Evolutionary conservation across 225 moss, liverwort and hornwort species (phyloP).

Genomic region (Rhytidiadelphus loreus): DNA sequence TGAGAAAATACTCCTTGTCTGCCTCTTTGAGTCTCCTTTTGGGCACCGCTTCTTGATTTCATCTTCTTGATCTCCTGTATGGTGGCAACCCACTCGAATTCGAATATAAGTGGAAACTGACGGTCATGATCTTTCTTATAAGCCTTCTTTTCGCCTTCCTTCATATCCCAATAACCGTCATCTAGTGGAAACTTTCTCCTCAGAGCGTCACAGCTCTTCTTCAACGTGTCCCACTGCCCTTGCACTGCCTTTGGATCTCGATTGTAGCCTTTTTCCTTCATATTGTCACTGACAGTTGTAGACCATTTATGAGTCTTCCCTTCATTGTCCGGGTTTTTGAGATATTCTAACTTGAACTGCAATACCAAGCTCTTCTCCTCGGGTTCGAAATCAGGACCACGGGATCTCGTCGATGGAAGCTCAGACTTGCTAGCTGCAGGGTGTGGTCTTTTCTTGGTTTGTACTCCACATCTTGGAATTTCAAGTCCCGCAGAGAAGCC

Average conservation of each 20-base stretch:
- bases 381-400: too few species aligned
- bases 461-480: neutral
- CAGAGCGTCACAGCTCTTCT: fast-evolving
- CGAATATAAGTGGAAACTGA: neutral
- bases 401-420: fast-evolving
- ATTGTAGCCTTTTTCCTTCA: neutral
- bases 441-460: neutral
- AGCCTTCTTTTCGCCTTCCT: neutral
- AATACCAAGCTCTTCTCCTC: neutral
- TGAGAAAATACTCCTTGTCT: neutral
- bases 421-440: neutral
- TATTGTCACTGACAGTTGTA: fast-evolving
- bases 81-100: fast-evolving
- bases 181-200: fast-evolving
- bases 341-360: neutral
- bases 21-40: neutral
- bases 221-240: fast-evolving
- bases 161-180: neutral
- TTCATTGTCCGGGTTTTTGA: neutral
- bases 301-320: neutral
- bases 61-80: neutral
- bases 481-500: neutral
- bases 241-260: fast-evolving
- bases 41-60: fast-evolving
- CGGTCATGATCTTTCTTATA: fast-evolving